Percentiles rank a stretch among this genome's conserved stretches.
Conservation (phyloP, 2,329 filamentous ascomycete species). For the Fusarium napiforme region DNA sequence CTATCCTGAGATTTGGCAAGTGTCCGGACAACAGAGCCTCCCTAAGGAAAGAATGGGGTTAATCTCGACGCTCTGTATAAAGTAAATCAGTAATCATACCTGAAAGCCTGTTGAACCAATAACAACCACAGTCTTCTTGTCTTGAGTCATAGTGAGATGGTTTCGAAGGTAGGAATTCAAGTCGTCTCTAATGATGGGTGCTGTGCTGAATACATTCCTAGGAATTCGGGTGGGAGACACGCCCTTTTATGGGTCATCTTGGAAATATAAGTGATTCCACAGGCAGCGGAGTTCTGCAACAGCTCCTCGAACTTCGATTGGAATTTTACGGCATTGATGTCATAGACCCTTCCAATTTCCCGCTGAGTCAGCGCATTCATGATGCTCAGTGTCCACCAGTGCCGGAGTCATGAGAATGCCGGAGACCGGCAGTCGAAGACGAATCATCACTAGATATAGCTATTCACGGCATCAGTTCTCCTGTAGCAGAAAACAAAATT, state of each 20-base stretch:
- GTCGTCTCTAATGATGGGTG: accelerated
- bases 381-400: neutral
- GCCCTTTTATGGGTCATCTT: neutral
- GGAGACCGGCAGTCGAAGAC: neutral
- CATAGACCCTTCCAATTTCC: neutral
- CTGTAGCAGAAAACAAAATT: too few relatives aligned
- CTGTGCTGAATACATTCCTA: accelerated
- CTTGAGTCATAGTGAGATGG: neutral
- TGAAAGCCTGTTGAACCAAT: neutral
- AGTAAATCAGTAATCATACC: neutral
- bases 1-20: neutral
- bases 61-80: accelerated
- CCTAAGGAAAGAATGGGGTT: neutral
- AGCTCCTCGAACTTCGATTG: too few relatives aligned
- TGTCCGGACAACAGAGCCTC: neutral
- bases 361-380: neutral
- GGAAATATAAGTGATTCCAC: neutral
- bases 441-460: too few relatives aligned
- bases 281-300: neutral
- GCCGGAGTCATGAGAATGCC: accelerated
- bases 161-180: accelerated
- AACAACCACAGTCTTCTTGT: neutral
- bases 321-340: neutral
- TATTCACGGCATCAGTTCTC: too few relatives aligned
- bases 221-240: accelerated